These are phyloP conservation scores for Truncatella angustata DNA, from an alignment of 2,329 filamentous ascomycete species.

Conservation along the genomic window DNA sequence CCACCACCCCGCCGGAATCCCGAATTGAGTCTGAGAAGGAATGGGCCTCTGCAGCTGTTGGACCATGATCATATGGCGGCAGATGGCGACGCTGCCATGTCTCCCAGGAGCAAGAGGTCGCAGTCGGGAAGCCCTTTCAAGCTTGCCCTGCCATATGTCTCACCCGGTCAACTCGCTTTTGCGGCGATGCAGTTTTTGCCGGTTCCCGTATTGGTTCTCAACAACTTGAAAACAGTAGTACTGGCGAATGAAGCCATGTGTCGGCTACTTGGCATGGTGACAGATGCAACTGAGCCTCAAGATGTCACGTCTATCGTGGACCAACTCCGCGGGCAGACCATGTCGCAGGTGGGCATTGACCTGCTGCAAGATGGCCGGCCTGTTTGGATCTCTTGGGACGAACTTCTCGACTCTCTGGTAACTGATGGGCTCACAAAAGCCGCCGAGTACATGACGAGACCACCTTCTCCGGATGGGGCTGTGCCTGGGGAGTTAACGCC, in stretches of 20 bases:
- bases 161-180: constrained; percentile 57
- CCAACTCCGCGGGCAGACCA: constrained; percentile 60
- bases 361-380: constrained; percentile 66
- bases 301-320: constrained; percentile 51
- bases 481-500: constrained; percentile 28
- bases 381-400: constrained; percentile 58
- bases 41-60: constrained; percentile 1
- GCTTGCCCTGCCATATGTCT: constrained; percentile 44
- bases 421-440: constrained; percentile 34
- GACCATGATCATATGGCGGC: constrained; percentile 11
- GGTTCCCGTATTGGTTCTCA: constrained; percentile 68
- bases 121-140: constrained; percentile 34
- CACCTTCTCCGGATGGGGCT: not conserved
- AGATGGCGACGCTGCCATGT: constrained; percentile 5
- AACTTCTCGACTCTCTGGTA: constrained; percentile 54
- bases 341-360: constrained; percentile 71
- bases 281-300: constrained; percentile 37
- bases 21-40: constrained; percentile 1
- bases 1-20: not conserved
- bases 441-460: constrained; percentile 13
- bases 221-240: constrained; percentile 66
- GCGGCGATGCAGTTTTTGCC: constrained; percentile 72
- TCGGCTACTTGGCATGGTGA: constrained; percentile 60
- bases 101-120: constrained; percentile 19
- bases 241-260: constrained; percentile 77